Conservation (phyloP, 768 basidiomycete species). For the Xanthoconium stramineum region DNA sequence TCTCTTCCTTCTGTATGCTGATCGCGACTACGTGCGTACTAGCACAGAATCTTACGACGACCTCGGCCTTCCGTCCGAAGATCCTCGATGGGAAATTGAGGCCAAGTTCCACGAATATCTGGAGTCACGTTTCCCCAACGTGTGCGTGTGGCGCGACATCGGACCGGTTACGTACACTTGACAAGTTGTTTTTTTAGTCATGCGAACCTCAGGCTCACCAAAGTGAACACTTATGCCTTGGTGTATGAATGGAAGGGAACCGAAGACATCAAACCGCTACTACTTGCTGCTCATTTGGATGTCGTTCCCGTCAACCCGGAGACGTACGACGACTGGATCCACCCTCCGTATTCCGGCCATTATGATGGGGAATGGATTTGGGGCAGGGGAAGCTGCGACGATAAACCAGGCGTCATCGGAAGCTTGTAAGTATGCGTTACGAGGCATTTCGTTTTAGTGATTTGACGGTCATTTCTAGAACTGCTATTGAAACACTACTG, state of each 20-base stretch:
- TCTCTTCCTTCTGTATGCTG: not conserved
- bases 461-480: conserved; percentile 14
- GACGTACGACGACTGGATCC: conserved; percentile 43
- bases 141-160: conserved; percentile 33
- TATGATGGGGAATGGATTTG: conserved; percentile 44
- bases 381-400: conserved; percentile 47
- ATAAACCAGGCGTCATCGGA: conserved; percentile 38
- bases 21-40: not conserved
- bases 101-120: conserved; percentile 24
- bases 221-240: conserved; percentile 61
- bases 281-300: conserved; percentile 49
- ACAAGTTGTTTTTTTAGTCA: conserved; percentile 34
- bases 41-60: conserved; percentile 56
- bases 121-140: conserved; percentile 54
- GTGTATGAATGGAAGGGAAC: conserved; percentile 59
- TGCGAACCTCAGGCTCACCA: conserved; percentile 45
- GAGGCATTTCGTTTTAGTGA: too few species aligned
- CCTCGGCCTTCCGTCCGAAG: conserved; percentile 45
- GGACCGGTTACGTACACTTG: not conserved
- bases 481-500: conserved; percentile 26
- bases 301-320: conserved; percentile 50
- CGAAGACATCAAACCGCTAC: conserved; percentile 50
- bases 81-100: conserved; percentile 40
- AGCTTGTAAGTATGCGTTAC: conserved; percentile 29
- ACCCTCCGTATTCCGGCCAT: conserved; percentile 50